Percentiles rank a stretch among this genome's conserved stretches.
Evolutionary conservation across 2,329 filamentous ascomycete species (phyloP).

Genomic region (Xylariaceae sp.): DNA sequence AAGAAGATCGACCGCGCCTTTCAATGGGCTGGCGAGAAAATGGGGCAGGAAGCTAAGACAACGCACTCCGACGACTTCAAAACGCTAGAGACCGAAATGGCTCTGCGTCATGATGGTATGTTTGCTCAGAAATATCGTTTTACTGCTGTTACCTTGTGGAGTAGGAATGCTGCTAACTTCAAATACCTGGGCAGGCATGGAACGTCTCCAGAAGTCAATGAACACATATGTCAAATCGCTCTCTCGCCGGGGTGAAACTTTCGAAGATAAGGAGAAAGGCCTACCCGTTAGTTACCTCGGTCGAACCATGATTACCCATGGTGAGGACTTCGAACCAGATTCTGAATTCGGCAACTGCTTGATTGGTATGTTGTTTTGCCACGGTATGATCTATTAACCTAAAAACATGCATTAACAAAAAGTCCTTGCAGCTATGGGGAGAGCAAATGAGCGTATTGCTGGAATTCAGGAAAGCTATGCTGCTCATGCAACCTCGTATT

Average conservation of each 20-base stretch:
- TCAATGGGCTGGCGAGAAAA: constrained; percentile 97
- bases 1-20: constrained; percentile 96
- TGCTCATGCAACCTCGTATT: constrained; percentile 76
- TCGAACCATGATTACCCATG: constrained; percentile 83
- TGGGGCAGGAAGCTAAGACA: constrained; percentile 90
- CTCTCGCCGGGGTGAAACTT: constrained; percentile 78
- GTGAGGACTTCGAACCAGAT: constrained; percentile 89
- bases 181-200: constrained; percentile 71
- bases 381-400: no score
- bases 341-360: constrained; percentile 92
- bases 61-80: constrained; percentile 90
- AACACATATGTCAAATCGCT: constrained; percentile 86
- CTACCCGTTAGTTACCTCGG: constrained; percentile 81
- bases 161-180: constrained; percentile 4
- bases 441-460: constrained; percentile 86
- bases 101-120: constrained; percentile 83
- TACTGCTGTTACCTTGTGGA: not conserved
- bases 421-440: constrained; percentile 67
- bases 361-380: constrained; percentile 68
- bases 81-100: constrained; percentile 87
- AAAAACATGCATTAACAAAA: constrained; percentile 16
- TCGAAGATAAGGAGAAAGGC: constrained; percentile 85
- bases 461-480: constrained; percentile 85
- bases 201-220: constrained; percentile 86
- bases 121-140: constrained; percentile 12